phyloP scores from a whole-genome alignment of 768 basidiomycete species.

The Xerocomellus amylosporus region DNA sequence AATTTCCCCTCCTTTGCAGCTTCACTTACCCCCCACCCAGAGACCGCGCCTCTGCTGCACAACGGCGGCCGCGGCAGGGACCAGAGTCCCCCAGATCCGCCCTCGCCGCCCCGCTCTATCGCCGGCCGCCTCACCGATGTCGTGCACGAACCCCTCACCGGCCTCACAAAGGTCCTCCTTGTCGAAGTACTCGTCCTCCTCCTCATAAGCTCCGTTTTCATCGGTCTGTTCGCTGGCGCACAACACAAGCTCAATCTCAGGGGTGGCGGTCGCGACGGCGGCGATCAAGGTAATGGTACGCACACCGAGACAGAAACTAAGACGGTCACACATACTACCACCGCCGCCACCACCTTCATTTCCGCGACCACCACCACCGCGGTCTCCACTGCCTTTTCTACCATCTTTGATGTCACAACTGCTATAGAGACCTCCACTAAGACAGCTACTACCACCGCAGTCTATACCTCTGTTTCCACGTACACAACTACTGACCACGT shows the following conservation, averaged over 20 bases:
- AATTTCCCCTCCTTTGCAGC: not conserved
- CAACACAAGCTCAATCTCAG: slow-evolving; percentile 69
- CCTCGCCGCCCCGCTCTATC: slow-evolving; percentile 36
- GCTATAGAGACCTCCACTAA: slow-evolving; percentile 43
- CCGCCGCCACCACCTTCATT: slow-evolving; percentile 30
- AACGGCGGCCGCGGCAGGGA: slow-evolving; percentile 45
- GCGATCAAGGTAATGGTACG: slow-evolving; percentile 33
- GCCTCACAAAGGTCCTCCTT: slow-evolving; percentile 80
- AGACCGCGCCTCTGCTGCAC: slow-evolving; percentile 62
- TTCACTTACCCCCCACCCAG: slow-evolving; percentile 37
- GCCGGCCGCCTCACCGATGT: slow-evolving; percentile 44
- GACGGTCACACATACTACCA: slow-evolving; percentile 33
- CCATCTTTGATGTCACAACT: slow-evolving; percentile 33
- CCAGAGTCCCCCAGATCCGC: slow-evolving; percentile 30
- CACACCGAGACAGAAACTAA: slow-evolving; percentile 33
- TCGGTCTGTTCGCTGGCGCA: slow-evolving; percentile 90
- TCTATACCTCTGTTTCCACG: slow-evolving; percentile 38
- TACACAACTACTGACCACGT: slow-evolving; percentile 36
- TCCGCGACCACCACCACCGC: slow-evolving; percentile 36
- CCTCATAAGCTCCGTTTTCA: slow-evolving; percentile 81
- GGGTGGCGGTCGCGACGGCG: slow-evolving; percentile 23
- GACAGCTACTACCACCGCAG: slow-evolving; percentile 36
- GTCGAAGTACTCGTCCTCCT: slow-evolving; percentile 73
- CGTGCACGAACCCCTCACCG: slow-evolving; percentile 75
- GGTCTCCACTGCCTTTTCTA: slow-evolving; percentile 32